Conservation (phyloP, 116 monocot species). For the Papilionanthe hybrid region DNA sequence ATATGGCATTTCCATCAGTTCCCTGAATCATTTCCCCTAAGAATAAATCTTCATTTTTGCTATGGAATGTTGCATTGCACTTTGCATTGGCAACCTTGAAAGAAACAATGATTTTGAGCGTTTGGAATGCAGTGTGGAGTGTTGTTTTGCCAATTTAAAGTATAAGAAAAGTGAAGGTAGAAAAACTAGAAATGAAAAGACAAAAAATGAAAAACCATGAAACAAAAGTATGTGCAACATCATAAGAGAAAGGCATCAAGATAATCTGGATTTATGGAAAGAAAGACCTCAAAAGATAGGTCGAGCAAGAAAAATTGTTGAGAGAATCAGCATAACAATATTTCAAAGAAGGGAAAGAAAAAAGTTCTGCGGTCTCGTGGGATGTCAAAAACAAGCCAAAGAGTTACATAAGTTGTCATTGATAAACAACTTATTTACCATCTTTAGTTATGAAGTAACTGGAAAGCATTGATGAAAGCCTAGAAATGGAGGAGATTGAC, state of each 20-base stretch:
- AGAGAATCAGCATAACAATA: background rate
- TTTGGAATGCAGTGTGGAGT: no score
- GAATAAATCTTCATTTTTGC: no score
- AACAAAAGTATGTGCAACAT: background rate
- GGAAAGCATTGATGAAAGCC: background rate
- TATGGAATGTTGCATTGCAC: background rate
- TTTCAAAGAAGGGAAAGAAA: background rate
- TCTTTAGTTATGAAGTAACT: background rate
- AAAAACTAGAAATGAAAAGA: background rate
- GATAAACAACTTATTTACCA: background rate
- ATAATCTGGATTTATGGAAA: no score
- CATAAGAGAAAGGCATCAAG: background rate
- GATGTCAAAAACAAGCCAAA: background rate
- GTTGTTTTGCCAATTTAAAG: background rate
- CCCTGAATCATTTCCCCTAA: no score
- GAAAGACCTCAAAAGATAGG: no score
- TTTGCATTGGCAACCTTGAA: background rate
- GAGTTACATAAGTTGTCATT: background rate
- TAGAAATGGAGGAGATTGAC: background rate
- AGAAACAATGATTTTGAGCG: background rate
- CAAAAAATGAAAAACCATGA: background rate
- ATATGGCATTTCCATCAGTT: no score
- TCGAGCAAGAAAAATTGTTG: background rate
- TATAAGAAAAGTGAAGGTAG: background rate
- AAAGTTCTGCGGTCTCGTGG: background rate